Evolutionary conservation across 1,284 basidiomycete species (phyloP), one percentile per base, ranked within the genome.

Genomic region (Ceraceosorus bombacis): DNA sequence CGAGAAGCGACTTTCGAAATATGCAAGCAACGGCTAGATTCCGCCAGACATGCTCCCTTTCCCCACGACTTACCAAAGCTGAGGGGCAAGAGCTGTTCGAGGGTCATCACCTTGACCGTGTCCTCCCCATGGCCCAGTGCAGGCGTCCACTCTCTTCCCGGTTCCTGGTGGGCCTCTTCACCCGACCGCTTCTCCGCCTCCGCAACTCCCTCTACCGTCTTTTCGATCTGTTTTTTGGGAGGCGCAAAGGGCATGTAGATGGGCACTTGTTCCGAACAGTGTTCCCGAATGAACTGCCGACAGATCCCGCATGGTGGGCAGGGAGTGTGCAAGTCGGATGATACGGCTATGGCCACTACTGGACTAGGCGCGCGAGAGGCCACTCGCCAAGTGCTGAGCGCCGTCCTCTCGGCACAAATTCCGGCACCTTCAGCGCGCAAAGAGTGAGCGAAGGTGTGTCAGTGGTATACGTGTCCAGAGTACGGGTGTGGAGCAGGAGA

Each of bases 261-360:
- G 0, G 89, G 89, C 81, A 88, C 87, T 46, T 85, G 78, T 36
- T 63, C 39, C 36, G 52, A 58, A 72, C 89, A 90, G 77, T 95
- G 95, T 78, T 96, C 92, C 57, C 89, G 85, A 56, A 95, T 84
- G 57, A 93, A 83, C 77, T 96, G 92, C 6, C 91, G 85, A 72
- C 92, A 96, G 64, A 94, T 85, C 12, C 92, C 92, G 74, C 92
- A 96, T 2, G 75, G 75, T 41, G 71, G 64, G 53, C 72, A 76
- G 17, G 68, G 67, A 41, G 60, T 65, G 38, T 68, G 54, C 15
- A 66, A 57, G 49, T 73, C 71, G 41, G 69, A 67, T 3, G 17
- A 37, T 17, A 37, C 48, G 12, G 38, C 58, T 38, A 37, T n/a
- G 43, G 17, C 39, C n/a, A 49, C 41, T 37, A 46, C 36, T 6